Conservation (phyloP, 805 yeast genomes). For the Kodamaea hsintzibuensis region DNA sequence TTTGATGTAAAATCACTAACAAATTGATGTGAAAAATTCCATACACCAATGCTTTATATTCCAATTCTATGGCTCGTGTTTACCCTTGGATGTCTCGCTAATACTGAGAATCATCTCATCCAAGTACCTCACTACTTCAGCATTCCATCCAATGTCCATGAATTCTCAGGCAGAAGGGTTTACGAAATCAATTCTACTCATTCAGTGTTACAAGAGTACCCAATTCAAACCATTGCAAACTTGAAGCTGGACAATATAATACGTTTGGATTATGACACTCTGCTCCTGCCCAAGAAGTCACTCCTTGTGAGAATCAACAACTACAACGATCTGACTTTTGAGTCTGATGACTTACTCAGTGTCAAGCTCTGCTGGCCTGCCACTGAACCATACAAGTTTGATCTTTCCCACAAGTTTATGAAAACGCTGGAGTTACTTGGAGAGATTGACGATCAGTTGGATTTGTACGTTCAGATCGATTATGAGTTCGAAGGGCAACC, state of each 20-base stretch:
- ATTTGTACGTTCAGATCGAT: slow-evolving; percentile 22
- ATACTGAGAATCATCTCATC: slow-evolving; percentile 38
- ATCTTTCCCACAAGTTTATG: slow-evolving; percentile 23
- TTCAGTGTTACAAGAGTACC: slow-evolving; percentile 23
- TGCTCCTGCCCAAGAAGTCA: slow-evolving; percentile 10
- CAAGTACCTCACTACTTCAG: slow-evolving; percentile 37
- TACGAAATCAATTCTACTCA: slow-evolving; percentile 23
- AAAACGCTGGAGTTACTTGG: slow-evolving; percentile 13
- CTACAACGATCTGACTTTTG: slow-evolving; percentile 27
- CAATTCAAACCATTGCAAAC: slow-evolving; percentile 21
- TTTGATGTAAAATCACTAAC: not conserved
- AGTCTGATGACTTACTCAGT: slow-evolving; percentile 25
- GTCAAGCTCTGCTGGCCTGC: slow-evolving; percentile 42
- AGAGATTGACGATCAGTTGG: slow-evolving; percentile 1
- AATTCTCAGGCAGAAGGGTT: slow-evolving; percentile 6
- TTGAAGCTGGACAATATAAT: slow-evolving; percentile 17
- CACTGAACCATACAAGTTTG: slow-evolving; percentile 27
- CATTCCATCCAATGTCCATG: slow-evolving; percentile 21
- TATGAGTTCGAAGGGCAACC: slow-evolving; percentile 24
- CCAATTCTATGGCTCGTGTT: slow-evolving; percentile 3
- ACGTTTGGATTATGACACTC: slow-evolving; percentile 6
- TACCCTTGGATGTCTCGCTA: slow-evolving; percentile 22
- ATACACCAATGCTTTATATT: not conserved
- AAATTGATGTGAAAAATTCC: not conserved
- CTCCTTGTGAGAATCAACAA: slow-evolving; percentile 36